phyloP scores from a whole-genome alignment of 2,329 filamentous ascomycete species.

The Sclerotinia sclerotiorum region DNA sequence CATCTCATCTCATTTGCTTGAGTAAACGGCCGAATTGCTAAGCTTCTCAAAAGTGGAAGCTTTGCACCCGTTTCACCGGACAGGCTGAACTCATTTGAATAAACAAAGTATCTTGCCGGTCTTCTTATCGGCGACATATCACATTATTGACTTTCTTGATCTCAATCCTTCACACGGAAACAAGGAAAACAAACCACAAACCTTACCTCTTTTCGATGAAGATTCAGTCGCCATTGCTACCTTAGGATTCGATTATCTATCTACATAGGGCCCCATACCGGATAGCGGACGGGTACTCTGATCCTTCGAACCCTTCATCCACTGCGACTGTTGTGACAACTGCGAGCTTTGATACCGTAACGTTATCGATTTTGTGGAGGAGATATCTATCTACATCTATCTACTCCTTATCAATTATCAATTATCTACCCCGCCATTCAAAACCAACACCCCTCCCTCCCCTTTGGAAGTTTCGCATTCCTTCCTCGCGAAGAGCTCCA shows the following conservation, averaged over 20 bases:
- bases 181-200: background rate
- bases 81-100: constrained; percentile 16
- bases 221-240: background rate
- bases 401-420: constrained; percentile 14
- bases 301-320: background rate
- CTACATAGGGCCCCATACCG: too few relatives aligned
- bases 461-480: background rate
- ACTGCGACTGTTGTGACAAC: background rate
- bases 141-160: constrained; percentile 11
- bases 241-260: background rate
- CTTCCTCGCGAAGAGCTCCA: background rate
- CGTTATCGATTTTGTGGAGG: background rate
- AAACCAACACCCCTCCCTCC: background rate
- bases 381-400: background rate
- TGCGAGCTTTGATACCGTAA: background rate
- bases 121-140: constrained; percentile 23
- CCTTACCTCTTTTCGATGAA: background rate
- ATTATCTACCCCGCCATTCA: constrained; percentile 19
- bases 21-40: constrained; percentile 5
- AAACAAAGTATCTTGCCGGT: constrained; percentile 4
- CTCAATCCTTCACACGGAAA: constrained; percentile 1
- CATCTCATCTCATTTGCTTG: constrained; percentile 17
- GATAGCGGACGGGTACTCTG: too few relatives aligned
- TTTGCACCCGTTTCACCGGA: constrained; percentile 21
- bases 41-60: constrained; percentile 10